phyloP scores from a whole-genome alignment of 768 basidiomycete genomes.

The Suillus bovinus region DNA sequence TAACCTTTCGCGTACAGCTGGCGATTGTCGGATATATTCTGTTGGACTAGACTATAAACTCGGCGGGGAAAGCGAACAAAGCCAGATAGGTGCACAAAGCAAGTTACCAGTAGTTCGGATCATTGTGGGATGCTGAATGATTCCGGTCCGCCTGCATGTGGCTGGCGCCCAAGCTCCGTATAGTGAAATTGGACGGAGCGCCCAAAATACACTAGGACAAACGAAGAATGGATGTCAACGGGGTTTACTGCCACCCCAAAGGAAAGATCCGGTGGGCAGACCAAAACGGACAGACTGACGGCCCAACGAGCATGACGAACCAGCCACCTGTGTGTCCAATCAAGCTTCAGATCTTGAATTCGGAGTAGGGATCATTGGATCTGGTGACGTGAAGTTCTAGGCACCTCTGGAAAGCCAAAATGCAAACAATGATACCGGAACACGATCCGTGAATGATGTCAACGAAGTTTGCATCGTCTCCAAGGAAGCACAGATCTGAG shows the following conservation, averaged over 20 bases:
- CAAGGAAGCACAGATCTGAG: not conserved
- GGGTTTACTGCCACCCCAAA: not conserved
- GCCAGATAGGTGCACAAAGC: not conserved
- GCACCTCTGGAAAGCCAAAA: not conserved
- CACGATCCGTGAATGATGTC: not conserved
- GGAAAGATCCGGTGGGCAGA: not conserved
- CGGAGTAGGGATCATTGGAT: not conserved
- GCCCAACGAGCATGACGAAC: not conserved
- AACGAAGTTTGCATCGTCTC: not conserved
- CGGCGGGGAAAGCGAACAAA: not conserved
- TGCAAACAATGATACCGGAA: slow-evolving; percentile 2
- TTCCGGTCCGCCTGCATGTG: not conserved
- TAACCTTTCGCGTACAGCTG: not conserved
- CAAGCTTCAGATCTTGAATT: slow-evolving; percentile 4
- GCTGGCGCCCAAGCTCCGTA: not conserved
- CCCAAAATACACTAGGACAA: not conserved
- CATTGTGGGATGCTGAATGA: too few relatives aligned
- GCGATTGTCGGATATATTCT: not conserved
- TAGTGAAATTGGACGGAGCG: not conserved
- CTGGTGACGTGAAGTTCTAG: not conserved
- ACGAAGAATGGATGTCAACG: not conserved
- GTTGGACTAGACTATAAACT: not conserved
- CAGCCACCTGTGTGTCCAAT: not conserved
- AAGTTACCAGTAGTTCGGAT: not conserved
- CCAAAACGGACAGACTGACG: not conserved